Percentiles rank a stretch among this genome's conserved stretches.
phyloP scores from a whole-genome alignment of 495 filamentous ascomycete species.

The Tuber umbilicatum region DNA sequence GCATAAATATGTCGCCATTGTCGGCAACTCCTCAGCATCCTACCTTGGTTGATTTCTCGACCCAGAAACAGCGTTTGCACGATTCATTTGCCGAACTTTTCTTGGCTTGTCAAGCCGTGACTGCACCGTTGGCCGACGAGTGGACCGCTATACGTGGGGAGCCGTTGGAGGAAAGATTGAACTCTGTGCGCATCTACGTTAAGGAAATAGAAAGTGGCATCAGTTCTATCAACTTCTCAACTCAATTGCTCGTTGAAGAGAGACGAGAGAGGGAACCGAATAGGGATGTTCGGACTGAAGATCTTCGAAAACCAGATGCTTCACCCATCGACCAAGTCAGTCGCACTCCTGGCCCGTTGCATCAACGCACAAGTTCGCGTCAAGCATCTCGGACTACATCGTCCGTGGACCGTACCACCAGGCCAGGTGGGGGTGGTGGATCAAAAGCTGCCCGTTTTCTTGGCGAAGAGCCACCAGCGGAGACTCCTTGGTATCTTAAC shows the following conservation, averaged over 20 bases:
- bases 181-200: constrained; percentile 64
- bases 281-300: constrained; percentile 30
- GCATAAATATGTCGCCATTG: constrained; percentile 36
- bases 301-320: constrained; percentile 20
- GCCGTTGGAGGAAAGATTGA: constrained; percentile 81
- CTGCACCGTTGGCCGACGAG: constrained; percentile 85
- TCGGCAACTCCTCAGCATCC: constrained; percentile 55
- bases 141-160: constrained; percentile 89
- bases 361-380: constrained; percentile 49
- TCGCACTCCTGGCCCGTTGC: constrained; percentile 1
- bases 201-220: constrained; percentile 77
- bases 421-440: constrained; percentile 6
- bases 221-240: constrained; percentile 77
- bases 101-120: constrained; percentile 75
- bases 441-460: constrained; percentile 85
- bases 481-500: constrained; percentile 72
- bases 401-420: constrained; percentile 24
- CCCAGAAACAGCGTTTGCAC: constrained; percentile 85
- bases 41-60: constrained; percentile 76
- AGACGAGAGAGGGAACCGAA: constrained; percentile 50
- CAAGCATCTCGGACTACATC: constrained; percentile 25
- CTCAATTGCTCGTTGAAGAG: constrained; percentile 78
- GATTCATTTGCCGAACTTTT: constrained; percentile 87
- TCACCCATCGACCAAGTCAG: constrained; percentile 5
- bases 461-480: constrained; percentile 69